These are phyloP conservation scores for Lyophyllum semitale DNA, from an alignment of 768 basidiomycete genomes.

Conservation along the genomic window DNA sequence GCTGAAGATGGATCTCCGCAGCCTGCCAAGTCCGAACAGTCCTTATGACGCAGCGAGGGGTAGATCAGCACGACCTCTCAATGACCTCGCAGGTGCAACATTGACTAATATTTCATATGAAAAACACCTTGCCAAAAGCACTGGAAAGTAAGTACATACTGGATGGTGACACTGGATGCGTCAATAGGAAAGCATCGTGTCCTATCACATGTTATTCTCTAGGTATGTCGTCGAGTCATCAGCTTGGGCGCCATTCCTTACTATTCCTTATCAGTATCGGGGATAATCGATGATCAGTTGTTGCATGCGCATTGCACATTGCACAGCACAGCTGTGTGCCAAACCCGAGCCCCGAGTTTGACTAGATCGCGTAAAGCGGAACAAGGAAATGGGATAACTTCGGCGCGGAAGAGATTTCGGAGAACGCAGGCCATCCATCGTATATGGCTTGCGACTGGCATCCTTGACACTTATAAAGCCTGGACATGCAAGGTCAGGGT, in stretches of 20 bases:
- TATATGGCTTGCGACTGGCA: neutral
- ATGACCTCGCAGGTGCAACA: neutral
- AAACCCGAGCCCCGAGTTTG: neutral
- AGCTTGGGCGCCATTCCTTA: conserved; percentile 3
- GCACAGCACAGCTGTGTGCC: neutral
- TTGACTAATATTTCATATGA: neutral
- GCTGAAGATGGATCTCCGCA: too few relatives aligned
- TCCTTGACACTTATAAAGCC: neutral
- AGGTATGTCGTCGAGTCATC: neutral
- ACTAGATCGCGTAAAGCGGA: neutral
- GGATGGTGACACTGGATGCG: neutral
- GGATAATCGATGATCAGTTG: conserved; percentile 8
- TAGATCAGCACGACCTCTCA: neutral
- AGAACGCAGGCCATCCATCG: neutral
- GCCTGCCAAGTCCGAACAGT: neutral
- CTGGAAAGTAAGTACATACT: too few relatives aligned
- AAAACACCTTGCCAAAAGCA: neutral
- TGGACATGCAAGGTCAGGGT: neutral
- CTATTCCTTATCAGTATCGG: conserved; percentile 10
- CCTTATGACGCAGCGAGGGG: neutral
- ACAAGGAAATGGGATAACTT: conserved; percentile 1
- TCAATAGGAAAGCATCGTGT: neutral
- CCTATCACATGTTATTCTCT: conserved; percentile 4
- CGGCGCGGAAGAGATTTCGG: conserved; percentile 3
- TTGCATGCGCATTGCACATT: too few relatives aligned